Conservation (phyloP, 345 rosid species). For the Theobroma cacao region DNA sequence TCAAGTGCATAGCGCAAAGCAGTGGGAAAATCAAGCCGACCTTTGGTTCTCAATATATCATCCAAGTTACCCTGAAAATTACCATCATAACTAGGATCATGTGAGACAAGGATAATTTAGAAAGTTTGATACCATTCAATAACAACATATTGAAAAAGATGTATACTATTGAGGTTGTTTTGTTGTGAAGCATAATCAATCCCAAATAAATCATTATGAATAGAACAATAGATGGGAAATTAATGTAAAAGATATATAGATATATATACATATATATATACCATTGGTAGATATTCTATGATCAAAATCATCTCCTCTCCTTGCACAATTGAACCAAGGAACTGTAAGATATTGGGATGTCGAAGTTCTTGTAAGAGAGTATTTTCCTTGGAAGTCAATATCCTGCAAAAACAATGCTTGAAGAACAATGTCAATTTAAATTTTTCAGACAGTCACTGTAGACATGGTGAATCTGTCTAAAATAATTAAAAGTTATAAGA, state of each 20-base stretch:
- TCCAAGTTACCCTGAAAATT: slow-evolving; percentile 45
- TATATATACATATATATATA: slow-evolving; percentile 20
- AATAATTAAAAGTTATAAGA: neutral
- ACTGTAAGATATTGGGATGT: slow-evolving; percentile 66
- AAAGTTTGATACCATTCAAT: too few species aligned
- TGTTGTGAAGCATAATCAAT: too few species aligned
- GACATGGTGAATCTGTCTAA: neutral
- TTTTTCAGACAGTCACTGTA: neutral
- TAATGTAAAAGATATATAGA: neutral
- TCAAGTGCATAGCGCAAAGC: slow-evolving; percentile 57
- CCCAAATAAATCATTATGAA: too few species aligned
- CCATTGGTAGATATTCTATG: slow-evolving; percentile 53
- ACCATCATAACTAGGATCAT: neutral
- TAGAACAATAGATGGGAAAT: neutral
- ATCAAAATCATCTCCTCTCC: slow-evolving; percentile 56
- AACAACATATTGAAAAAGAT: too few species aligned
- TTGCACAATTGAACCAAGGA: slow-evolving; percentile 60
- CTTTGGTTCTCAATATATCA: slow-evolving; percentile 29
- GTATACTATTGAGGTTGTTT: too few species aligned
- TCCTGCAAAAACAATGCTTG: slow-evolving; percentile 34
- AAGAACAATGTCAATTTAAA: neutral
- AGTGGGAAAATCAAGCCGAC: slow-evolving; percentile 41
- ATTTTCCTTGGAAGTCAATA: slow-evolving; percentile 53
- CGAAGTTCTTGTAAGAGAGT: slow-evolving; percentile 50
- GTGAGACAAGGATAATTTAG: neutral